These are phyloP conservation scores for Austroboletus niveus DNA, from an alignment of 1,284 basidiomycete genomes.

Conservation along the genomic window DNA sequence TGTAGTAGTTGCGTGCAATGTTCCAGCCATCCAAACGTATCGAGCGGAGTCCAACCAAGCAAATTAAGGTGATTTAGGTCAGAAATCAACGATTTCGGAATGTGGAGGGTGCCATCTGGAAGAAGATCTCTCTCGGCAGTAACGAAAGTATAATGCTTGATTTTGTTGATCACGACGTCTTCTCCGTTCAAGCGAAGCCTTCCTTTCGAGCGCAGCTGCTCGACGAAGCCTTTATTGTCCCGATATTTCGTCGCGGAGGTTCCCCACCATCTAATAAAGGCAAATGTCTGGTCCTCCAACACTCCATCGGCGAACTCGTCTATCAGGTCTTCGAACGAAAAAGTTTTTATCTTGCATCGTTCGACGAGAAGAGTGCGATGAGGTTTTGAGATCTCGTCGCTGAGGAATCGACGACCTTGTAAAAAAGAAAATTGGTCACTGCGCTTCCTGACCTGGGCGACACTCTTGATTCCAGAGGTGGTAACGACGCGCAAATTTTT, in stretches of 20 bases:
- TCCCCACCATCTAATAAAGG: conserved; percentile 86
- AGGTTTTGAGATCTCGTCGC: conserved; percentile 39
- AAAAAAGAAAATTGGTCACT: conserved; percentile 8
- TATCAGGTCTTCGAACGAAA: conserved; percentile 83
- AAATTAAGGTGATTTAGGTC: conserved; percentile 66
- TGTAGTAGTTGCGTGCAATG: not conserved
- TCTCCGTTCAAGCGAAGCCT: not conserved
- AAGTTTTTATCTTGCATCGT: conserved; percentile 60
- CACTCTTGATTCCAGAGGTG: conserved; percentile 55
- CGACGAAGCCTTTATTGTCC: not conserved
- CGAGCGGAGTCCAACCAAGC: conserved; percentile 73
- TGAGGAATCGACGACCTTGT: conserved; percentile 7
- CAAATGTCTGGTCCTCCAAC: conserved; percentile 70
- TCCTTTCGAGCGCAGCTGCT: not conserved
- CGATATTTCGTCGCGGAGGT: not conserved
- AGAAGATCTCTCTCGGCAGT: conserved; percentile 80
- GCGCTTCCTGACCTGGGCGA: conserved; percentile 1
- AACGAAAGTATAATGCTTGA: conserved; percentile 51
- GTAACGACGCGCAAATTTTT: conserved; percentile 53
- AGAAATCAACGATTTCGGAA: conserved; percentile 49
- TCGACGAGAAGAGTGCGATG: conserved; percentile 42
- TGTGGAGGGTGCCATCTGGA: conserved; percentile 41
- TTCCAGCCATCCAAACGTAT: conserved; percentile 40
- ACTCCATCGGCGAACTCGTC: conserved; percentile 77
- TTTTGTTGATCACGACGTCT: conserved; percentile 54